Conservation (phyloP, 129 eudicot species). For the Arctium minus region DNA sequence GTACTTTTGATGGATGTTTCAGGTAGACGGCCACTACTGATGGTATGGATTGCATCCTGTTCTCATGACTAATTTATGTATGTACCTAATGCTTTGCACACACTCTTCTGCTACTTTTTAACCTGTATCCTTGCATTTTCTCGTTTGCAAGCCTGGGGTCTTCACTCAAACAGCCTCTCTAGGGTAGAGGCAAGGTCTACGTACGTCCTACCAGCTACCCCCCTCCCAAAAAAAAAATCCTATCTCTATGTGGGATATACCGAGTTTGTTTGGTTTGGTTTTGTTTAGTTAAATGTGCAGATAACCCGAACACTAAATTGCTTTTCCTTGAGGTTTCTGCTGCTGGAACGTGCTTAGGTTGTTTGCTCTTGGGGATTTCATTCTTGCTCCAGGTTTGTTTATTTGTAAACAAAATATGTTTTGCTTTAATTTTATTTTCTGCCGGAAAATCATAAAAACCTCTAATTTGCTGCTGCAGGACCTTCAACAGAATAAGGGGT, state of each 20-base stretch:
- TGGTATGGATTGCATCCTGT: conserved; percentile 36
- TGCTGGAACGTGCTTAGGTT: conserved; percentile 60
- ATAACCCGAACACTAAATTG: not conserved
- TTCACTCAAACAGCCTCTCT: too few relatives aligned
- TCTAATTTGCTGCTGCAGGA: conserved; percentile 29
- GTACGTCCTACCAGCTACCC: too few relatives aligned
- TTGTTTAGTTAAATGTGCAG: not conserved
- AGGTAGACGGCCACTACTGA: conserved; percentile 69
- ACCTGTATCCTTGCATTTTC: too few relatives aligned
- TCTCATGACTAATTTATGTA: too few relatives aligned
- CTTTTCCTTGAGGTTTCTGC: conserved; percentile 44
- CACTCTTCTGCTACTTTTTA: too few relatives aligned
- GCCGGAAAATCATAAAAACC: not conserved
- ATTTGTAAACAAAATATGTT: not conserved
- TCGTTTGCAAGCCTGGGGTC: too few relatives aligned
- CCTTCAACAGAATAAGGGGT: conserved; percentile 30
- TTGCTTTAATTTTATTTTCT: not conserved
- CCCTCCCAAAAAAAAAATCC: too few relatives aligned
- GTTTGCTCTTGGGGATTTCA: conserved; percentile 47
- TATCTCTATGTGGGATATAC: too few relatives aligned
- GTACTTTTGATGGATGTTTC: conserved; percentile 79
- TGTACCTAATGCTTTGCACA: too few relatives aligned
- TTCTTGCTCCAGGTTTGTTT: conserved; percentile 55
- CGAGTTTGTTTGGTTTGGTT: not conserved
- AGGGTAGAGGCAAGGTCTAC: too few relatives aligned